phyloP scores from a whole-genome alignment of 164 flowering plant genomes.

The Cinnamomum micranthum region DNA sequence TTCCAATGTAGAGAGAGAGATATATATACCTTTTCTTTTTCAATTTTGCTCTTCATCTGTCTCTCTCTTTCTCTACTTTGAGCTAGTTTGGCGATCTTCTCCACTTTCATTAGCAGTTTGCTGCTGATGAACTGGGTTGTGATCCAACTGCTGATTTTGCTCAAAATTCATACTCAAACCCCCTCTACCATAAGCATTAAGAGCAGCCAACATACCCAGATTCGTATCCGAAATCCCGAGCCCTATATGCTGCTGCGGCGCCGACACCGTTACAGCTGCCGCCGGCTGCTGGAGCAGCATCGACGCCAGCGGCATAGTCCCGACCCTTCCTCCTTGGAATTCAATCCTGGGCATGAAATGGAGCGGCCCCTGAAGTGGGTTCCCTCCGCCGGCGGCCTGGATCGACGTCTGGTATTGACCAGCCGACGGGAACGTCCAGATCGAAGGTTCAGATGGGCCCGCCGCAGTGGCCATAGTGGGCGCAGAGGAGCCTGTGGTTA shows the following conservation, averaged over 20 bases:
- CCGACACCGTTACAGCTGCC: conserved; percentile 10
- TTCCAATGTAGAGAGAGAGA: background rate
- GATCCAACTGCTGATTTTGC: conserved; percentile 43
- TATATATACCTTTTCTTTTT: too few relatives aligned
- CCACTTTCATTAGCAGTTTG: conserved; percentile 42
- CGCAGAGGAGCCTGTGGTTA: conserved; percentile 23
- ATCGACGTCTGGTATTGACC: conserved; percentile 22
- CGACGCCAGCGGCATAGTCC: conserved; percentile 50
- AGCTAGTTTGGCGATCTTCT: conserved; percentile 51
- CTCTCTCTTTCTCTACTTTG: conserved; percentile 24
- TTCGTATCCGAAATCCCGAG: conserved; percentile 57
- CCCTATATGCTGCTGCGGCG: conserved; percentile 50
- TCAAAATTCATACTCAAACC: conserved; percentile 43
- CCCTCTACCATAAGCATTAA: conserved; percentile 51
- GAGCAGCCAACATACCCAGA: conserved; percentile 77
- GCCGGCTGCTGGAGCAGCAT: conserved; percentile 38
- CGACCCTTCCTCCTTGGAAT: conserved; percentile 38
- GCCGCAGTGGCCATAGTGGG: conserved; percentile 18
- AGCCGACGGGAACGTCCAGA: conserved; percentile 61
- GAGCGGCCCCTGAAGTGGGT: conserved; percentile 45
- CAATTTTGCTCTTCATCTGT: background rate
- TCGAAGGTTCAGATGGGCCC: conserved; percentile 33
- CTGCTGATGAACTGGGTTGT: conserved; percentile 31
- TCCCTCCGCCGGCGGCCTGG: conserved; percentile 14
- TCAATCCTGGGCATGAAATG: conserved; percentile 62